Evolutionary conservation across 257 asterid species (phyloP).

Genomic region (Solanum bukasovii): DNA sequence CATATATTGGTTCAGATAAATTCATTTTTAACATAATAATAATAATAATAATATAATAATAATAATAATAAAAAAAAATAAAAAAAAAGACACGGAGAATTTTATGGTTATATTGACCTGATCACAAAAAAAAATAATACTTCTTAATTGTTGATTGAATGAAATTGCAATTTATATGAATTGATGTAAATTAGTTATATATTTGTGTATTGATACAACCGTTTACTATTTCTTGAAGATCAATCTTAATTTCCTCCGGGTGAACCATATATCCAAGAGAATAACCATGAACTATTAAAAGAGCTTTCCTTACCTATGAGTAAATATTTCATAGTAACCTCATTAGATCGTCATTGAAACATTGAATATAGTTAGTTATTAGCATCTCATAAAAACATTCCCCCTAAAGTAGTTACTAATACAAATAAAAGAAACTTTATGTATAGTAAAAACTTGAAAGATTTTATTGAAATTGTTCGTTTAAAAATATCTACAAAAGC

Average conservation of each 20-base stretch:
- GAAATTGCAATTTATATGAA: neutral
- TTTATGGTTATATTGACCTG: neutral
- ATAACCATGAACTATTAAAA: neutral
- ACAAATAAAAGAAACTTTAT: too few relatives aligned
- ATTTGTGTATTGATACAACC: neutral
- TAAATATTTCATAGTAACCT: neutral
- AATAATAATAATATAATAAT: neutral
- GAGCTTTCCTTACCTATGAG: neutral
- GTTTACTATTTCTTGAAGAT: neutral
- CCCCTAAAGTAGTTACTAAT: neutral
- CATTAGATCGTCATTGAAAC: neutral
- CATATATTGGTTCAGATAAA: neutral
- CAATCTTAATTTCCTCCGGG: neutral
- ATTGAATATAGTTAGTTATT: neutral
- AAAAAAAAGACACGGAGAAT: neutral
- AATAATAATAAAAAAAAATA: too few relatives aligned
- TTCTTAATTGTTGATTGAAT: neutral
- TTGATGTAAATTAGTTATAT: neutral
- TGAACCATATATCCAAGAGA: neutral
- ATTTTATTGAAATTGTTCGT: neutral
- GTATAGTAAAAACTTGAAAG: too few relatives aligned
- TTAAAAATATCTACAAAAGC: neutral
- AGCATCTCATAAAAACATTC: neutral
- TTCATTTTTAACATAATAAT: neutral
- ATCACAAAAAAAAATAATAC: neutral